Evolutionary conservation across 345 rosid species (phyloP).

Genomic region (Eutrema japonicum): DNA sequence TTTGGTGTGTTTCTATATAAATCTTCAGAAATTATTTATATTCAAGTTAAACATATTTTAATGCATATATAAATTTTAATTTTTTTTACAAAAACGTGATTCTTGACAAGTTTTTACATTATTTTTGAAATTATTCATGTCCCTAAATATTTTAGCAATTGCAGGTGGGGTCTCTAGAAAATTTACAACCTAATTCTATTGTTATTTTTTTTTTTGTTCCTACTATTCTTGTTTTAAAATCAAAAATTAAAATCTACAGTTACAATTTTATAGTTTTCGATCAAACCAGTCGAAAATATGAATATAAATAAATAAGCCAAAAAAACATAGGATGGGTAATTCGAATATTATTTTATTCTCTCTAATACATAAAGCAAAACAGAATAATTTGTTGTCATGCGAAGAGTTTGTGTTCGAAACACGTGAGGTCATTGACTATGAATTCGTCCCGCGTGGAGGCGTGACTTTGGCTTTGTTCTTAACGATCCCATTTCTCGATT

Average conservation of each 20-base stretch:
- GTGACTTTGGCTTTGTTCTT: conserved; percentile 33
- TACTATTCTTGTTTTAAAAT: neutral
- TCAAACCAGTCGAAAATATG: neutral
- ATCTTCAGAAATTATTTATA: neutral
- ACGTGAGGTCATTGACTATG: conserved; percentile 33
- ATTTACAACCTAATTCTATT: neutral
- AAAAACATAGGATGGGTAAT: neutral
- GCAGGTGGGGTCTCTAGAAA: neutral
- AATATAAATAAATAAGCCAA: neutral
- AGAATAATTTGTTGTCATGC: conserved; percentile 18
- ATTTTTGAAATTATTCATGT: neutral
- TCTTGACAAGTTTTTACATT: conserved; percentile 5
- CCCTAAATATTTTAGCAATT: neutral
- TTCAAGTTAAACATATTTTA: neutral
- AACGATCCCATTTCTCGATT: conserved; percentile 26
- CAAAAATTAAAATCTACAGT: neutral
- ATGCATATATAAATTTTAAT: neutral
- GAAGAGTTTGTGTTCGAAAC: conserved; percentile 15
- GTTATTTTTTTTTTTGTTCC: neutral
- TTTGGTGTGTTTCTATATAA: conserved; percentile 1
- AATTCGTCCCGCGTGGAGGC: conserved; percentile 20
- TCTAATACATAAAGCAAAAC: conserved; percentile 19
- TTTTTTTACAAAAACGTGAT: conserved; percentile 9
- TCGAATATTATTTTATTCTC: neutral
- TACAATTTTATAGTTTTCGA: neutral